Percentiles rank a stretch among this genome's conserved stretches.
phyloP scores from a whole-genome alignment of 2,329 filamentous ascomycete genomes.

The Aphanocladium album region DNA sequence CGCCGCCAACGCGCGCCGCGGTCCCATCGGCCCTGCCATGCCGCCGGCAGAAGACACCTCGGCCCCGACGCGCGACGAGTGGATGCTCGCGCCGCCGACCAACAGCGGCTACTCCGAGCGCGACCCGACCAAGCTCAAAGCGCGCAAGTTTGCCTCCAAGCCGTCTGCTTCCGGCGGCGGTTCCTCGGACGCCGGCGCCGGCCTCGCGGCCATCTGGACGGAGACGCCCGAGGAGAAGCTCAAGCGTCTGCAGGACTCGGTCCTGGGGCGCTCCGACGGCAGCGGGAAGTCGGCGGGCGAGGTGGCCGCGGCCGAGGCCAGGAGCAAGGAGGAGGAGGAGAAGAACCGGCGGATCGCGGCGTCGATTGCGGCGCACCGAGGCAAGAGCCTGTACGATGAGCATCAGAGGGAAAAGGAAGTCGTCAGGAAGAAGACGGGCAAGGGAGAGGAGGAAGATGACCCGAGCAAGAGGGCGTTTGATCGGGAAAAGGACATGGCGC shows the following conservation, averaged over 20 bases:
- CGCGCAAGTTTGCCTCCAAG: constrained; percentile 74
- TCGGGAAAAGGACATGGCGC: constrained; percentile 86
- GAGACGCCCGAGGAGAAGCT: constrained; percentile 88
- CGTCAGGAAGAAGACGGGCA: constrained; percentile 20
- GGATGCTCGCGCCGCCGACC: constrained; percentile 71
- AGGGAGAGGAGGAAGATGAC: constrained; percentile 69
- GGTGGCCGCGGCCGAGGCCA: constrained; percentile 32
- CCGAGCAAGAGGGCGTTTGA: constrained; percentile 87
- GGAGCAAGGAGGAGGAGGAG: constrained; percentile 53
- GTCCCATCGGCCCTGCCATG: constrained; percentile 37
- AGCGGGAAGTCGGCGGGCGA: constrained; percentile 32
- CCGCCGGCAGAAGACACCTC: constrained; percentile 25
- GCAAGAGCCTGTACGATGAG: constrained; percentile 55
- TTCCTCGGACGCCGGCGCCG: constrained; percentile 23
- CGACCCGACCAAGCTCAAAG: constrained; percentile 79
- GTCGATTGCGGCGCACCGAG: constrained; percentile 50
- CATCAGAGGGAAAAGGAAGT: constrained; percentile 39
- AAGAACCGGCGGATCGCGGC: constrained; percentile 41
- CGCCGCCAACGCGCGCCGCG: constrained; percentile 38
- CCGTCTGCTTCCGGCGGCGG: constrained; percentile 27
- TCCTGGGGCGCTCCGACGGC: constrained; percentile 63
- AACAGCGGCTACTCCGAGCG: constrained; percentile 52
- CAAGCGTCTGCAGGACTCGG: constrained; percentile 71
- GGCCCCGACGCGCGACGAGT: constrained; percentile 67
- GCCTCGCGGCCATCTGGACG: constrained; percentile 72